These are phyloP conservation scores for Debaryomyces maramus DNA, from an alignment of 805 yeast genomes.

Conservation along the genomic window DNA sequence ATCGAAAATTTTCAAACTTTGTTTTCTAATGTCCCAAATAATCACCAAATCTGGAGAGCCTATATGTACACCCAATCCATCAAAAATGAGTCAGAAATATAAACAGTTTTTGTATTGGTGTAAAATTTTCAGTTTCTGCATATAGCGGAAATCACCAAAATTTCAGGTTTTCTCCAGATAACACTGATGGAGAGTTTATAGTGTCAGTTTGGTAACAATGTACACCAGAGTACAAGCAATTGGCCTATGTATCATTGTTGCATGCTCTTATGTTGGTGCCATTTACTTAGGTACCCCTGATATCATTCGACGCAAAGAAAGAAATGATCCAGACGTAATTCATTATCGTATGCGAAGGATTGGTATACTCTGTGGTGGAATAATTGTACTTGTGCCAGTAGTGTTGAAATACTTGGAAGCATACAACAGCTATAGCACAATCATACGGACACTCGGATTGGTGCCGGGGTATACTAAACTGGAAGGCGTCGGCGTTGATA, in stretches of 20 bases:
- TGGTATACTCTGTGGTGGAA: conserved; percentile 25
- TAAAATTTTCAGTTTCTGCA: not conserved
- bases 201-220: not conserved
- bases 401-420: conserved; percentile 17
- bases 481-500: conserved; percentile 10
- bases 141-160: not conserved
- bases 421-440: conserved; percentile 6
- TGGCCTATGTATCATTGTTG: conserved; percentile 21
- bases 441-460: conserved; percentile 27
- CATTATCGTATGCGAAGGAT: conserved; percentile 41
- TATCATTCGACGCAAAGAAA: conserved; percentile 17
- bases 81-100: conserved; percentile 7
- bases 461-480: conserved; percentile 31
- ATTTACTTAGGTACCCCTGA: conserved; percentile 34
- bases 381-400: conserved; percentile 31
- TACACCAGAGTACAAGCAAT: not conserved
- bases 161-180: too few species aligned
- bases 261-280: conserved; percentile 48
- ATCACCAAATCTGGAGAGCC: conserved; percentile 6
- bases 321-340: conserved; percentile 49
- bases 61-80: not conserved
- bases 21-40: too few species aligned
- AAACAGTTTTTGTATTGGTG: conserved; percentile 1
- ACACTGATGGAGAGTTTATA: too few species aligned
- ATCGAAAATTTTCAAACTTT: conserved; percentile 1